phyloP scores from a whole-genome alignment of 1,284 basidiomycete genomes.

The Sphagnurus paluster region DNA sequence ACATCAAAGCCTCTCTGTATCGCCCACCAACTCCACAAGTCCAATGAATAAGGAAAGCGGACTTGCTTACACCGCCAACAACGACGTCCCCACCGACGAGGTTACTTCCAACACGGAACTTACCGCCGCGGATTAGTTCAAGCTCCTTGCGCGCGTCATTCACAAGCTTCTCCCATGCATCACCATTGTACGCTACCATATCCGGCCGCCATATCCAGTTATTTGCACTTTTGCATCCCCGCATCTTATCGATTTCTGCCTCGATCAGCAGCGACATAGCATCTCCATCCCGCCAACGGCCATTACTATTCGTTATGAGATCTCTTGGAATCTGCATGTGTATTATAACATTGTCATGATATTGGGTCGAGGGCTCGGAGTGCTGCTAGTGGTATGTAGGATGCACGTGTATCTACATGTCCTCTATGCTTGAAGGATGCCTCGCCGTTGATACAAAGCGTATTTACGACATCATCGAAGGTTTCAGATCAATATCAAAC shows the following conservation, averaged over 20 bases:
- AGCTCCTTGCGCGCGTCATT: constrained; percentile 1
- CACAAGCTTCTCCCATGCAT: constrained; percentile 12
- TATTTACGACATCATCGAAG: constrained; percentile 9
- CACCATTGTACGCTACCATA: constrained; percentile 17
- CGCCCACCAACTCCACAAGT: constrained; percentile 66
- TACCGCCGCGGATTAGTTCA: constrained; percentile 12
- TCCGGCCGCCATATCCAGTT: constrained; percentile 15
- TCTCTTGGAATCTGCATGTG: constrained; percentile 36
- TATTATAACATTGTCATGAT: constrained; percentile 30
- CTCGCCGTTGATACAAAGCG: constrained; percentile 5
- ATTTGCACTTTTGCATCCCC: constrained; percentile 18
- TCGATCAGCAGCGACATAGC: constrained; percentile 24
- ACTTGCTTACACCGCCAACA: constrained; percentile 43
- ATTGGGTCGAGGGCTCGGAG: constrained; percentile 18
- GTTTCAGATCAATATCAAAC: constrained; percentile 18
- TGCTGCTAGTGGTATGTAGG: constrained; percentile 14
- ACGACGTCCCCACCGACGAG: constrained; percentile 17
- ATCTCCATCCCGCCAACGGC: constrained; percentile 18
- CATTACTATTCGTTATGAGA: constrained; percentile 31
- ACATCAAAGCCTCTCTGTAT: constrained; percentile 61
- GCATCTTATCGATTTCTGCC: constrained; percentile 24
- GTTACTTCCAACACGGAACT: not conserved
- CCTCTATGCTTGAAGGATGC: constrained; percentile 3
- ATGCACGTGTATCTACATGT: constrained; percentile 15
- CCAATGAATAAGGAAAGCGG: constrained; percentile 66